Conservation (phyloP, 192 early-diverging fungal genomes). For the Entomortierella beljakovae region DNA sequence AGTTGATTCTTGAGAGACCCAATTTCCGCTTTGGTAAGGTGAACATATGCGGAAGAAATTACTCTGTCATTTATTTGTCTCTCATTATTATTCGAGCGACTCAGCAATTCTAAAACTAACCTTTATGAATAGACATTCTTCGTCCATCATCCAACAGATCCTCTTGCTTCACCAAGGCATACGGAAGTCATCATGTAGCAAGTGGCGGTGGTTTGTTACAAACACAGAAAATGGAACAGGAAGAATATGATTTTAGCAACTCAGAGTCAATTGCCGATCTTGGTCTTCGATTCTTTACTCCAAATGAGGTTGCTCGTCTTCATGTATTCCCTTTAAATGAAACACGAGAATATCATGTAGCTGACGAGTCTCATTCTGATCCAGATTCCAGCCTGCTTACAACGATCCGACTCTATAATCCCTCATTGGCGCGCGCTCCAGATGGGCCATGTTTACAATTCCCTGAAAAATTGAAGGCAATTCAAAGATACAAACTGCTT, state of each 20-base stretch:
- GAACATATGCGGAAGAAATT: background rate
- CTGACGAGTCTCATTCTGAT: background rate
- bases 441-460: conserved; percentile 67
- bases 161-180: conserved; percentile 86
- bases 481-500: conserved; percentile 81
- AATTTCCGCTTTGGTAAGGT: conserved; percentile 64
- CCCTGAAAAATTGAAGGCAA: conserved; percentile 67
- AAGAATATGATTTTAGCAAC: conserved; percentile 70
- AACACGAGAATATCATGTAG: background rate
- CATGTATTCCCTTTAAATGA: conserved; percentile 79
- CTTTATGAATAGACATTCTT: conserved; percentile 65
- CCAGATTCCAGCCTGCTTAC: conserved; percentile 6
- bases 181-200: conserved; percentile 83
- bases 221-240: conserved; percentile 76
- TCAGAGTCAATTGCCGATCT: conserved; percentile 72
- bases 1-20: conserved; percentile 57
- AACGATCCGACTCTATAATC: conserved; percentile 15
- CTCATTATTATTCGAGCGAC: background rate
- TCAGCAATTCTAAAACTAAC: background rate
- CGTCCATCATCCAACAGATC: conserved; percentile 64
- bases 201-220: conserved; percentile 85
- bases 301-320: conserved; percentile 81
- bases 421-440: conserved; percentile 25
- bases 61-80: background rate
- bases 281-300: conserved; percentile 85